Evolutionary conservation across 2,329 filamentous ascomycete genomes (phyloP), one percentile per base, ranked within the genome.

Genomic region (Colletotrichum ledebouriae): DNA sequence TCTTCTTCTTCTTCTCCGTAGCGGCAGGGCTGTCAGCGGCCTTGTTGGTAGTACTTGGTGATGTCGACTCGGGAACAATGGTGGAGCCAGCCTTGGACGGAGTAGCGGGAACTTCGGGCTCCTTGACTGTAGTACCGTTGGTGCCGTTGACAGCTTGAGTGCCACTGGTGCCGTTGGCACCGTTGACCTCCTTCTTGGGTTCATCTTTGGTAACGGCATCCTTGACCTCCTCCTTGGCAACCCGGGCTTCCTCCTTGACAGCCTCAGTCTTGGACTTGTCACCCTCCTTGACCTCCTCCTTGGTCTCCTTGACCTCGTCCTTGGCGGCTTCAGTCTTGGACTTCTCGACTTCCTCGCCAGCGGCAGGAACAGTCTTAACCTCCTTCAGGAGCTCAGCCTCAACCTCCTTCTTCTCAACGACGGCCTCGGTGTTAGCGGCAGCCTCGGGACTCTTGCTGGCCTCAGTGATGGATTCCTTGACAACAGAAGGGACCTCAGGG

Each of bases 381-480:
- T 92, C 87, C 71, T 88, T 85, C 55, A 94, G 82, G 9, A 97
- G 84, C 80, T 97, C 91, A 29, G 87, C 79, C 82, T 97, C 93
- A 5, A 94, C 85, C 10, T 83, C 85, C 77, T 87, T 88, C 87
- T 96, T 96, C 73, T 94, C 92, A 70, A 86, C 81, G 6, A 96
- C 92, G 17, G 90, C 91, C 63, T 85, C 84, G 2, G 88, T 82
- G 78, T 89, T 91, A 63, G 87, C 86, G 41, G 91, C 87, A 39
- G 93, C 93, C 79, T 96, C 93, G 9, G 92, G 90, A 69, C 82
- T 84, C 74, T 85, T 78, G 62, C 88, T 86, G 22, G 91, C 86
- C 74, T 86, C 83, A 44, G 80, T 76, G 55, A 89, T 85, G 7
- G 87, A 88, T 72, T 87, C 82, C 78, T 86, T 86, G 17, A 90